Percentiles rank a stretch among this genome's conserved stretches.
Conservation (phyloP, 2,329 filamentous ascomycete species). For the Diaporthe sp. region DNA sequence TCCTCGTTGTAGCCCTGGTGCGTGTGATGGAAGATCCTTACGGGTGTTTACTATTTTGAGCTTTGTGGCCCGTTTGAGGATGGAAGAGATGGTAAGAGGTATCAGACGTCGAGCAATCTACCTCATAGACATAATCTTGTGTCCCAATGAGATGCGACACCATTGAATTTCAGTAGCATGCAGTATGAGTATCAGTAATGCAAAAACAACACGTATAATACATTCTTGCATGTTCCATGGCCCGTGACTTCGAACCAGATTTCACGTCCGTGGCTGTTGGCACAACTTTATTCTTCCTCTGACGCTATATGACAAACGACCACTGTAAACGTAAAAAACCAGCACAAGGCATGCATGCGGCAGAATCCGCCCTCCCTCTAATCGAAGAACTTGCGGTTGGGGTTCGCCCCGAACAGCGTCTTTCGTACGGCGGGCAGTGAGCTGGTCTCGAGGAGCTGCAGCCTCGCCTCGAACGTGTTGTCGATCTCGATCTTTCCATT, state of each 20-base stretch:
- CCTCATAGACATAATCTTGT: not conserved
- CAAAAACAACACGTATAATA: slow-evolving; percentile 14
- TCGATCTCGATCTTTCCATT: slow-evolving; percentile 97
- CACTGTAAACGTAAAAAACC: slow-evolving; percentile 28
- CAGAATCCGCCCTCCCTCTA: slow-evolving; percentile 59
- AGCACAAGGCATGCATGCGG: slow-evolving; percentile 31
- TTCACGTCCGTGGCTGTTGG: not conserved
- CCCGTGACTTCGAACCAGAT: slow-evolving; percentile 6
- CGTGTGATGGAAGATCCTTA: too few relatives aligned
- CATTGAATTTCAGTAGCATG: not conserved
- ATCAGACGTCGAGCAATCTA: not conserved
- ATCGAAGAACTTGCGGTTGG: slow-evolving; percentile 95
- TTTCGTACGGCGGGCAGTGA: slow-evolving; percentile 87
- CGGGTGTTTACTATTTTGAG: not conserved
- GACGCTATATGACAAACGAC: slow-evolving; percentile 34
- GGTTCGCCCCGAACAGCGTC: slow-evolving; percentile 92
- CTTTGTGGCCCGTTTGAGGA: not conserved
- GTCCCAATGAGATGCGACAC: not conserved
- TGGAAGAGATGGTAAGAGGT: not conserved
- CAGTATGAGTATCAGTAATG: not conserved
- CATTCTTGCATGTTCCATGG: slow-evolving; percentile 17
- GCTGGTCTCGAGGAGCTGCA: slow-evolving; percentile 86
- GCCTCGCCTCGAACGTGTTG: slow-evolving; percentile 95
- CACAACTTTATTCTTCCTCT: slow-evolving; percentile 19
- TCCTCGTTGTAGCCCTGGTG: too few relatives aligned